These are phyloP conservation scores for Begonia fuchsioides DNA, from an alignment of 306 rosid genomes.

Conservation along the genomic window DNA sequence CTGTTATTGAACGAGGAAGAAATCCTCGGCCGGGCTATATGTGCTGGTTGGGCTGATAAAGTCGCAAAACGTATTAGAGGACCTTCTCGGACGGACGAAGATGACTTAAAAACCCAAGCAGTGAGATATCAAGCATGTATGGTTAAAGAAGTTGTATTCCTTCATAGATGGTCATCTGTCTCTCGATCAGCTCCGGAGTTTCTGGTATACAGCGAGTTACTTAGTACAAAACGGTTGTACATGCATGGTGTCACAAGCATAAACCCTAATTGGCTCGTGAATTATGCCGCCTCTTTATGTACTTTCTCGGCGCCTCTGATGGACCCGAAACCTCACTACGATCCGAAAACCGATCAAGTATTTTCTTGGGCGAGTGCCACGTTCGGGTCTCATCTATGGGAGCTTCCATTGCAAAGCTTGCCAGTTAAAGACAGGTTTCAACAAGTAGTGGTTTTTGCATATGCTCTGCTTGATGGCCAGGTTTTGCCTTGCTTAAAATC, in stretches of 20 bases:
- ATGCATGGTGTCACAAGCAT: slow-evolving; percentile 80
- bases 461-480: slow-evolving; percentile 76
- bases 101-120: slow-evolving; percentile 24
- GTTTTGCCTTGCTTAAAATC: slow-evolving; percentile 59
- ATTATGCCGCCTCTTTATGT: slow-evolving; percentile 57
- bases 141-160: slow-evolving; percentile 54
- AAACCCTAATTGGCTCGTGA: slow-evolving; percentile 74
- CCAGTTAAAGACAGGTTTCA: slow-evolving; percentile 23
- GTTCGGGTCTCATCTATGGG: slow-evolving; percentile 73
- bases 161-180: slow-evolving; percentile 60
- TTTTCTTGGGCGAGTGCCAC: slow-evolving; percentile 47
- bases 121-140: slow-evolving; percentile 55
- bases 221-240: slow-evolving; percentile 60
- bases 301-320: slow-evolving; percentile 40
- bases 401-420: slow-evolving; percentile 46
- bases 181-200: slow-evolving; percentile 58
- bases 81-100: slow-evolving; percentile 27
- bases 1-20: slow-evolving; percentile 59
- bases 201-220: slow-evolving; percentile 77
- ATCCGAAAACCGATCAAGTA: slow-evolving; percentile 41
- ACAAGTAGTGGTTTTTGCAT: slow-evolving; percentile 49
- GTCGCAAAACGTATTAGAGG: slow-evolving; percentile 62
- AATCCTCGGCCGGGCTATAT: slow-evolving; percentile 66
- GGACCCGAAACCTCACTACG: slow-evolving; percentile 61
- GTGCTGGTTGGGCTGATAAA: slow-evolving; percentile 99